A percentile compares a stretch with the other conserved stretches of the same genome.
These are phyloP conservation scores for Phytopythium sindhum DNA, from an alignment of 352 stramenopile species.

Conservation along the genomic window DNA sequence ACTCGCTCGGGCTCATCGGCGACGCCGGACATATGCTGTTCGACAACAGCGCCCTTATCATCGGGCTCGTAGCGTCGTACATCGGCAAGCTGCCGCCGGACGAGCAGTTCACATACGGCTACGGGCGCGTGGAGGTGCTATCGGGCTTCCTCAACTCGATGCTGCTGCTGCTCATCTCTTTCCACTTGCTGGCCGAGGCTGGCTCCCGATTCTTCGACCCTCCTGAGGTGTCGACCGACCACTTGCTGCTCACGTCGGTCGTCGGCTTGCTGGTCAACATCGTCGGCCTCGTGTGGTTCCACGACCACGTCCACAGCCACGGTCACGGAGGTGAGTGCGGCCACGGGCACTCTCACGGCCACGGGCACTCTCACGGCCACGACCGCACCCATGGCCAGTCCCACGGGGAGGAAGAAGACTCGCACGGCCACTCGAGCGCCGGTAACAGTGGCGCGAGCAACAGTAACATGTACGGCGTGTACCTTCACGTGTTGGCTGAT, in stretches of 20 bases:
- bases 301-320: conserved; percentile 83
- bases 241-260: conserved; percentile 84
- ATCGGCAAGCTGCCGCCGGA: conserved; percentile 72
- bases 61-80: conserved; percentile 82
- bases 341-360: conserved; percentile 53
- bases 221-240: conserved; percentile 74
- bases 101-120: conserved; percentile 80
- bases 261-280: conserved; percentile 84
- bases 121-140: conserved; percentile 82
- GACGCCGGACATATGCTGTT: conserved; percentile 90
- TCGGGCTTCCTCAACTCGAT: conserved; percentile 87
- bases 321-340: conserved; percentile 42
- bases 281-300: conserved; percentile 88
- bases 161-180: conserved; percentile 79
- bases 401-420: conserved; percentile 42
- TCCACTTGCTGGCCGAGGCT: conserved; percentile 81
- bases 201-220: conserved; percentile 69
- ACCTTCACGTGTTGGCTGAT: conserved; percentile 88
- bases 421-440: conserved; percentile 20
- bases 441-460: conserved; percentile 33
- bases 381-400: conserved; percentile 44
- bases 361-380: conserved; percentile 34
- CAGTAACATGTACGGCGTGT: conserved; percentile 90
- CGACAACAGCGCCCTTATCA: conserved; percentile 82
- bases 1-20: conserved; percentile 82